Base-by-base conservation (phyloP, 2,329 filamentous ascomycete genomes). In the Microdochium nivale region DNA sequence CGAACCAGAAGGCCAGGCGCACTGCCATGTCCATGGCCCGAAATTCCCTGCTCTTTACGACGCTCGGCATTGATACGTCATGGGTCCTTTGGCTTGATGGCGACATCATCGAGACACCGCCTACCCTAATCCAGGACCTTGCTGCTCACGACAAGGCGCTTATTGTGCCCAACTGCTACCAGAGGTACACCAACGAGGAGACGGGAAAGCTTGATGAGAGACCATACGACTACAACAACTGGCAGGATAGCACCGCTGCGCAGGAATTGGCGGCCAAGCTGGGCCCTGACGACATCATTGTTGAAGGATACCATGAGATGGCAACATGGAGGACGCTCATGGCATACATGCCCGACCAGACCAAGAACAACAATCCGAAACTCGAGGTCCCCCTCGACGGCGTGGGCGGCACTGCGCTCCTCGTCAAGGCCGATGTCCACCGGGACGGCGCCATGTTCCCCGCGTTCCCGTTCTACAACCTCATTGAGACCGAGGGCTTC, bases 361-460 rank as follows among this genome's bases (percentile, higher is more conserved):
- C 44, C n/a, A 75, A 78, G 0, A 73, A 73, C 51, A 78, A 78
- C 16, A 79, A 87, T 59, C 67, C 70, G 43, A 74, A 80, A 49
- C 70, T 78, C 33, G 83, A 88, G 63, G 80, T 96, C 49, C 78
- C 84, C 44, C 78, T 99, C 9, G 94, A 99, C 65, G 94, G 94
- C 49, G 94, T 99, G 3, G 94, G 94, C 51, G 94, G 94, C 33
- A 95, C 92, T 1, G 88, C 91, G 1, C 74, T 99, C 56, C 74
- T 99, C 62, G 94, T 99, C 54, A 96, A 96, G 74, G 94, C 91
- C 1, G 91, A 97, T 54, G 94, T 99, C 24, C 94, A 99, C 67
- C 83, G 94, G 25, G 94, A 99, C 64, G 94, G 94, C 21, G 92
- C 94, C 66, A 99, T 97, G 92, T 99, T 99, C 72, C 94, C 94